Evolutionary conservation across 108 stramenopile species (phyloP), one percentile per base, ranked within the genome.

Genomic region (Stephanodiscus minutulus): DNA sequence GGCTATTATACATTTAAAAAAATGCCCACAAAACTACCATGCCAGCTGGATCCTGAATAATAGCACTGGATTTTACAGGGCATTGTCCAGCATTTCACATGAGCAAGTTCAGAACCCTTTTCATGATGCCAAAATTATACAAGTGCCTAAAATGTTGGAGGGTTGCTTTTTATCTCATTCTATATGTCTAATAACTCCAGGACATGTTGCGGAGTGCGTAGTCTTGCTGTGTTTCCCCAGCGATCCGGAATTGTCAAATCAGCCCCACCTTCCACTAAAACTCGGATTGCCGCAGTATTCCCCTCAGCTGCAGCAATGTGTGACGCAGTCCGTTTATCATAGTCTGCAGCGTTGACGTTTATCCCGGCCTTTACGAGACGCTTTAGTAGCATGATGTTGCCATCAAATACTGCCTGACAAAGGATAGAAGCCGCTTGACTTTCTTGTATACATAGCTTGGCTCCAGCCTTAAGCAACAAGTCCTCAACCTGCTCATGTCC

Each of bases 261-360:
- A 22, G 82, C 85, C 37, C 82, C 85, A 64, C 64, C 46, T 36
- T 86, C 82, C 7, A 66, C 71, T 53, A 86, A 66, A 28, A 83
- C 46, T 35, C 76, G 76, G 17, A 83, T 58, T 13, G 85, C 85
- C 11, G 74, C 70, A 6, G 76, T 49, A 58, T 86, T 86, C 0
- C 85, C 85, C 56, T 86, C 85, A 6, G 85, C 82, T 4, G 82
- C 79, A 46, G 85, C 85, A 54, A 86, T 86, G 60, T 86, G 85
- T 0, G 66, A 36, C 11, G 85, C 85, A 33, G 85, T 78, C 11
- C 85, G 56, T 55, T 77, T 83, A 49, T 86, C 85, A 71, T 86
- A 86, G 44, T 86, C 85, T 18, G 82, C 70, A 24, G 85, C 82
- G 65, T 86, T 81, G 20, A 86, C 68, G 35, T 83, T 44, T n/a